Base-by-base conservation (phyloP, 2,329 filamentous ascomycete species). In the Phialemoniopsis sp. region DNA sequence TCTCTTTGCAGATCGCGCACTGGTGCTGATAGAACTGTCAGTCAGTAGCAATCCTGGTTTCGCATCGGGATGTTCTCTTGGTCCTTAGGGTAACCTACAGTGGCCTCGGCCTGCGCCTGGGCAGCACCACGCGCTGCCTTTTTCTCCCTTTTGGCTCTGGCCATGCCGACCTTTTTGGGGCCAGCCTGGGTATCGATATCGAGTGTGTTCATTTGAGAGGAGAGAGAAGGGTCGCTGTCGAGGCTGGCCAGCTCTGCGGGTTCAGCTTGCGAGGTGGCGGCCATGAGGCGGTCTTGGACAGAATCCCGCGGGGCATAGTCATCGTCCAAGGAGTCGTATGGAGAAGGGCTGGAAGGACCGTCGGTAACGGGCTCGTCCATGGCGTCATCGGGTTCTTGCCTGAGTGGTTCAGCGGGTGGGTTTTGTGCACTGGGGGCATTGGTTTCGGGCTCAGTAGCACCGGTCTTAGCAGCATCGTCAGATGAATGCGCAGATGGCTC, bases 201-300 rank as follows among this genome's bases (percentile, higher is more conserved):
- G 2, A 80, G 68, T 2, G 82, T 78, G 3, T 80, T 76, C 56
- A 94, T 89, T 58, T 93, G 85, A 53, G 95, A 75, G 47, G 94
- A 85, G n/a, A 89, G 88, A 40, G 95, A 88, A n/a, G n/a, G n/a
- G 58, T 95, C 89, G 1, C 82, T 88, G 64, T 95, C 89, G 62
- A 93, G 89, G 42, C 79, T 75, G 29, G 88, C 89, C 14, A 18
- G 18, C 32, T 36, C 37, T 28, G 34, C 28, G 8, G 37, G 28
- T 19, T 36, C 34, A 12, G 36, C 37, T 2, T 26, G 19, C 34
- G 3, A 19, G 16, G 13, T 15, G 15, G 16, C n/a, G 13, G 28
- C 9, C 13, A 44, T 15, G 34, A 75, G 56, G 8, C 70, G 63
- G 30, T 61, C 58, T 40, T 69, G 62, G 6, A 76, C 60, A 5